Evolutionary conservation across 192 early-diverging fungal genomes (phyloP).

Genomic region (Backusella psychrophila): DNA sequence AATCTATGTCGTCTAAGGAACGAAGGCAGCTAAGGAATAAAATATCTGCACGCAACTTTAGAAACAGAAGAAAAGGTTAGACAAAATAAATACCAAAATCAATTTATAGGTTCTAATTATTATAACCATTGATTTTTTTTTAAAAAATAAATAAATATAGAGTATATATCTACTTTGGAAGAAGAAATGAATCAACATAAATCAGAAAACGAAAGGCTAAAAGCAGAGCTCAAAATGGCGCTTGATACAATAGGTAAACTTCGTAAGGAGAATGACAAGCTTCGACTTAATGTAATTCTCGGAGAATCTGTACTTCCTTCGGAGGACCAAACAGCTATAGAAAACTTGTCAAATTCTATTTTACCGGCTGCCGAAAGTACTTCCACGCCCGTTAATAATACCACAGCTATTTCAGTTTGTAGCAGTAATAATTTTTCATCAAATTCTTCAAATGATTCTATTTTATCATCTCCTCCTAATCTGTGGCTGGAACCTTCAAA

Average conservation of each 20-base stretch:
- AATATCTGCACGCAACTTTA: conserved; percentile 25
- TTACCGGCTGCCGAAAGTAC: neutral
- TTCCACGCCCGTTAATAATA: neutral
- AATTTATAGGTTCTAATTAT: neutral
- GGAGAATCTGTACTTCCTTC: neutral
- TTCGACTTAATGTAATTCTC: conserved; percentile 6
- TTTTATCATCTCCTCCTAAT: neutral
- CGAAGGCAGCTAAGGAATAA: conserved; percentile 25
- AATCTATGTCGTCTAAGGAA: conserved; percentile 16
- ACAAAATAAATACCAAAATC: neutral
- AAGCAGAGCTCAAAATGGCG: neutral
- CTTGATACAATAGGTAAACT: neutral
- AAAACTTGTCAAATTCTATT: neutral
- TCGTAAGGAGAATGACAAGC: conserved; percentile 2
- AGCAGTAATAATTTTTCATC: conserved; percentile 1
- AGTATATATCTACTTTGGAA: conserved; percentile 29
- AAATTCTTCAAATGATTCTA: neutral
- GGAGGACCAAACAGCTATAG: neutral
- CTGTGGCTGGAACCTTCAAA: neutral
- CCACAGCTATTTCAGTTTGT: neutral
- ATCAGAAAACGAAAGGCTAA: neutral
- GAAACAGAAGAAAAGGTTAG: conserved; percentile 20
- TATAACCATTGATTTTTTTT: neutral
- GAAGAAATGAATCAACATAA: conserved; percentile 16
- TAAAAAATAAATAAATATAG: neutral